phyloP scores from a whole-genome alignment of 2,329 filamentous ascomycete species.

The Trichophyton verrucosum region DNA sequence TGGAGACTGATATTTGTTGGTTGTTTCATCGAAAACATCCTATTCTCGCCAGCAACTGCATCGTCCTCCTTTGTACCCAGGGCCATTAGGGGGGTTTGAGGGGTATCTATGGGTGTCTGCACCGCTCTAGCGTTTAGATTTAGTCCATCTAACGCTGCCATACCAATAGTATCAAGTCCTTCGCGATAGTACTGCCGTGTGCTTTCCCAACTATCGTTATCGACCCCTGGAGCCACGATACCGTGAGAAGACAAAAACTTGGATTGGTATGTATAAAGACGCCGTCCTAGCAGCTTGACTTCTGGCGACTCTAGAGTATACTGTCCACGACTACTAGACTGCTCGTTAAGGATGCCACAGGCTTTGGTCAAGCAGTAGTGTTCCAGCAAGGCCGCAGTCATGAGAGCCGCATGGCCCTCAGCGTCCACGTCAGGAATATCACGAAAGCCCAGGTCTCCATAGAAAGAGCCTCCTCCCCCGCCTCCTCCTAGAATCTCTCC shows the following conservation, averaged over 20 bases:
- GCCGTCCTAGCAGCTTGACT: slow-evolving; percentile 30
- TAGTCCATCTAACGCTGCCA: slow-evolving; percentile 26
- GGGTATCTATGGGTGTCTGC: not conserved
- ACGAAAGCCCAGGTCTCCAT: slow-evolving; percentile 7
- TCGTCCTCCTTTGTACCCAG: not conserved
- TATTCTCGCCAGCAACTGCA: not conserved
- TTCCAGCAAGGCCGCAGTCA: slow-evolving; percentile 35
- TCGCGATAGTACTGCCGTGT: slow-evolving; percentile 33
- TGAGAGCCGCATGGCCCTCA: slow-evolving; percentile 29
- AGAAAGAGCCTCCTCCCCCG: slow-evolving; percentile 4
- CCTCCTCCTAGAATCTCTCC: slow-evolving; percentile 4
- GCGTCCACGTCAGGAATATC: slow-evolving; percentile 20
- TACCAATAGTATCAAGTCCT: slow-evolving; percentile 31
- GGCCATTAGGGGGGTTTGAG: not conserved
- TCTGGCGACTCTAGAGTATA: slow-evolving; percentile 34
- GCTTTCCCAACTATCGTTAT: slow-evolving; percentile 26
- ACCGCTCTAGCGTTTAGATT: not conserved
- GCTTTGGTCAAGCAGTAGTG: slow-evolving; percentile 34
- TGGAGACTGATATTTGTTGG: slow-evolving; percentile 3
- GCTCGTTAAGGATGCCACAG: slow-evolving; percentile 33
- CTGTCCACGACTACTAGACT: slow-evolving; percentile 22
- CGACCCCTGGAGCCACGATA: slow-evolving; percentile 27
- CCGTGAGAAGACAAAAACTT: slow-evolving; percentile 32
- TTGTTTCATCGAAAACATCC: not conserved
- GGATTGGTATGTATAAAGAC: slow-evolving; percentile 32